Base-by-base conservation (phyloP, 768 basidiomycete genomes). In the Rhizopogon sp. region DNA sequence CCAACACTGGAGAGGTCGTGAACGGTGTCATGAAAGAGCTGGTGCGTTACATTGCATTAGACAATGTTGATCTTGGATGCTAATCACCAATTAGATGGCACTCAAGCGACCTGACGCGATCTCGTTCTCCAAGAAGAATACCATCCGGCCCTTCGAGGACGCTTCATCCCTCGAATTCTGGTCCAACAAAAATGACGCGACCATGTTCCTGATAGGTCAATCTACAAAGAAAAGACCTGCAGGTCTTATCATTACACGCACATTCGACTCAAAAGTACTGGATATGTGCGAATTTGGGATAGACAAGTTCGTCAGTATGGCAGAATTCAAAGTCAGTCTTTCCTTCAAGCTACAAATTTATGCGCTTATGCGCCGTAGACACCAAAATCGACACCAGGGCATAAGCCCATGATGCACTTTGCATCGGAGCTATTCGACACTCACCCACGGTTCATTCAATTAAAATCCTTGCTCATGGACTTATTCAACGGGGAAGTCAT, bases 251-350 rank as follows among this genome's bases (percentile, higher is more conserved):
- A 83, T 98, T 63, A 89, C 85, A 6, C 75, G 97, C 53, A 94
- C 87, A 80, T 98, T 85, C 60, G 88, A 97, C 59, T 79, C 84
- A 41, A 76, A 82, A 64, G 82, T 98, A 37, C 74, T 98, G 64
- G 97, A 99, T 70, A 96, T 98, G 92, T 81, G 93, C 55, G 97
- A 98, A 73, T 73, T 97, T 8, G 94, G 96, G 1, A 85, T 98
- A 28, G 90, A 93, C 52, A 79, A 74, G 43, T 93, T 85, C 65
- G 78, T 82, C 50, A 78, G 82, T 59, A 95, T 98, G 88, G 63
- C 77, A 13, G 83, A 84, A 37, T 87, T 96, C 76, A 91, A 93
- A 78, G 97, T 90, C 39, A 54, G 82, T 72, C 33, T 39, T 13
- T 39, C 3, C 39, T n/a, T 31, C 33, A 22, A 14, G 35, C 44